Evolutionary conservation across 331 rosid species (phyloP).

Genomic region (Quercus lobata): DNA sequence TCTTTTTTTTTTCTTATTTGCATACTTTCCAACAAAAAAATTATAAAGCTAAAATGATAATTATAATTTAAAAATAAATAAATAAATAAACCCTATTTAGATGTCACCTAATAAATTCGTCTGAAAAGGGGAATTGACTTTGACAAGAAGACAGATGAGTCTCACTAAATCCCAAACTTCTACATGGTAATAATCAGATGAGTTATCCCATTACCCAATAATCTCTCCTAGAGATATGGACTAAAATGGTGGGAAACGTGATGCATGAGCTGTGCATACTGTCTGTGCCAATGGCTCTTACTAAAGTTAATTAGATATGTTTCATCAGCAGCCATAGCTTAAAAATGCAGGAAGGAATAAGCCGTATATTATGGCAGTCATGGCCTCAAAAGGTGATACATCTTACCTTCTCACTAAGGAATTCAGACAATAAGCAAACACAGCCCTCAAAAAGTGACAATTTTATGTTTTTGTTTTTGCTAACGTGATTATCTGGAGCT

Average conservation of each 20-base stretch:
- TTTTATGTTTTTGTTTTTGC: no score
- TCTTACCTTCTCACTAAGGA: no score
- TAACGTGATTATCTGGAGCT: no score
- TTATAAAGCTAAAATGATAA: neutral
- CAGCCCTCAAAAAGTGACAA: no score
- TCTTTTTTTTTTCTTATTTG: neutral
- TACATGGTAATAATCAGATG: neutral
- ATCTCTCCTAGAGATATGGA: neutral
- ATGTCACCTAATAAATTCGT: neutral
- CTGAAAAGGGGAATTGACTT: neutral
- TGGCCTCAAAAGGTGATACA: no score
- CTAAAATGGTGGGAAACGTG: neutral
- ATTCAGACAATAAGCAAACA: no score
- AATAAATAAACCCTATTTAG: no score
- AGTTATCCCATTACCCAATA: neutral
- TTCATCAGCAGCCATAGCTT: no score
- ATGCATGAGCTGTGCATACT: neutral
- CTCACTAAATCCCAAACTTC: neutral
- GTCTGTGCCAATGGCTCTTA: no score
- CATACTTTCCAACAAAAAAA: neutral
- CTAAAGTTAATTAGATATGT: no score
- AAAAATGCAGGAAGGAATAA: no score
- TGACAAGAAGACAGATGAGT: neutral
- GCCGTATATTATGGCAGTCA: no score
- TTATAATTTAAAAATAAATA: neutral